These are phyloP conservation scores for Globisporangium cystogenes DNA, from an alignment of 352 stramenopile species.

Conservation along the genomic window DNA sequence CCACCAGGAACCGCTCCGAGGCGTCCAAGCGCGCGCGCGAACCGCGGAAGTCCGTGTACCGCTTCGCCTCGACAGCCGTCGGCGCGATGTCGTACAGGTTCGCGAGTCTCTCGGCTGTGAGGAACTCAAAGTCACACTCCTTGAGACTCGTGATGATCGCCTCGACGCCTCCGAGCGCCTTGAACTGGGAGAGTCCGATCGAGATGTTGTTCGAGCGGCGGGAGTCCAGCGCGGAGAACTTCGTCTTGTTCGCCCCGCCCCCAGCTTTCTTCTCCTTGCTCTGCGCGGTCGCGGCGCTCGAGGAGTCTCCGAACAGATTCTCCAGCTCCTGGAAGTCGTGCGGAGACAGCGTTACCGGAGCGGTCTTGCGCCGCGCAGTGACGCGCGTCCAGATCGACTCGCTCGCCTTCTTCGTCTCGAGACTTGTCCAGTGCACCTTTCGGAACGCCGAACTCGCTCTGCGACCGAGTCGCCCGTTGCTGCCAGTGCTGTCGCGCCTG, in stretches of 20 bases:
- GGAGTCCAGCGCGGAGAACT: slow-evolving; percentile 63
- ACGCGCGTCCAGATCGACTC: slow-evolving; percentile 73
- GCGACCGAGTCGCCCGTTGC: slow-evolving; percentile 17
- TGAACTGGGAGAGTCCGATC: slow-evolving; percentile 77
- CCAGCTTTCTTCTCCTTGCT: slow-evolving; percentile 12
- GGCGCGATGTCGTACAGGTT: slow-evolving; percentile 67
- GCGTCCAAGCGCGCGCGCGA: slow-evolving; percentile 39
- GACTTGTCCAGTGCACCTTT: slow-evolving; percentile 77
- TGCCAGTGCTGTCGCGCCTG: slow-evolving; percentile 3
- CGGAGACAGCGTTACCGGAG: slow-evolving; percentile 63
- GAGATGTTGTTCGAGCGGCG: slow-evolving; percentile 76
- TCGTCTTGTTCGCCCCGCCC: slow-evolving; percentile 21
- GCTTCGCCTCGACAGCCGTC: slow-evolving; percentile 55
- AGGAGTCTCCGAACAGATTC: slow-evolving; percentile 42
- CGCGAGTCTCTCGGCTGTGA: slow-evolving; percentile 54
- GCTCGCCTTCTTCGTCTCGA: slow-evolving; percentile 49
- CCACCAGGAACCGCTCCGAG: slow-evolving; percentile 60
- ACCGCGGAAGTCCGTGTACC: slow-evolving; percentile 64
- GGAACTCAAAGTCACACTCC: slow-evolving; percentile 49
- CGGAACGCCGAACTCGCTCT: slow-evolving; percentile 47
- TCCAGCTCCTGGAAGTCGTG: slow-evolving; percentile 64
- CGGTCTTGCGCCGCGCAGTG: slow-evolving; percentile 52
- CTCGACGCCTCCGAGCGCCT: slow-evolving; percentile 37
- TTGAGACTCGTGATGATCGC: slow-evolving; percentile 42
- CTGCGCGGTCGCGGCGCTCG: slow-evolving; percentile 1